A percentile compares a stretch with the other conserved stretches of the same genome.
phyloP scores from a whole-genome alignment of 2,329 filamentous ascomycete genomes.

The Nakataea oryzae region DNA sequence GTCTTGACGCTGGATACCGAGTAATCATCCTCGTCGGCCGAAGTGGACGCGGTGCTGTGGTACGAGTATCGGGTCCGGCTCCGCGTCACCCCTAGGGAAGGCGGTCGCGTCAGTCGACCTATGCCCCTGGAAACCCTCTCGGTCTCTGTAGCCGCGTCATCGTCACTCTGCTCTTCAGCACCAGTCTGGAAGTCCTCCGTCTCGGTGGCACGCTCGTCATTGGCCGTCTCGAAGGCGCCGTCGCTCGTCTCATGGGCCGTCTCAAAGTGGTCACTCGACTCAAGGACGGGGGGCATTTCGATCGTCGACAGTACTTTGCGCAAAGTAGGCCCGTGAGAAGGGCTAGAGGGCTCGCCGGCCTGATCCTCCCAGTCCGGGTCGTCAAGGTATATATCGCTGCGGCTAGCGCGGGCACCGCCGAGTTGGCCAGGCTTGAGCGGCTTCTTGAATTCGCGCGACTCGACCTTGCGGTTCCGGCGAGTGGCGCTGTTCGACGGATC shows the following conservation, averaged over 20 bases:
- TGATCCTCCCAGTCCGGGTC: conserved; percentile 90
- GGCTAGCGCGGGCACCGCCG: conserved; percentile 62
- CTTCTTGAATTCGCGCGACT: conserved; percentile 68
- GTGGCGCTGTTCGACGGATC: conserved; percentile 33
- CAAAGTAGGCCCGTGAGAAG: conserved; percentile 31
- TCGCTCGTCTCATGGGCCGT: conserved; percentile 70
- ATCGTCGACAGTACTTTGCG: conserved; percentile 18
- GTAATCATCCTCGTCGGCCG: conserved; percentile 63
- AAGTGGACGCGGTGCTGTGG: conserved; percentile 82
- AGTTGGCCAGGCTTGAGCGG: conserved; percentile 55
- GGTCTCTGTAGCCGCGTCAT: conserved; percentile 73
- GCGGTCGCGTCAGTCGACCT: conserved; percentile 29
- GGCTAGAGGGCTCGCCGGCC: conserved; percentile 41
- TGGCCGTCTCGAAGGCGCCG: conserved; percentile 55
- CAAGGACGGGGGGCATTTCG: conserved; percentile 20
- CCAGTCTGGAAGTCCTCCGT: conserved; percentile 94
- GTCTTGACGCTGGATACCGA: conserved; percentile 44
- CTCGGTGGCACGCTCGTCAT: conserved; percentile 81
- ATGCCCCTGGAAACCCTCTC: conserved; percentile 45
- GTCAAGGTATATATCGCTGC: conserved; percentile 69
- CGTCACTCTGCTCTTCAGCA: conserved; percentile 66
- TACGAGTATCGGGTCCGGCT: conserved; percentile 55
- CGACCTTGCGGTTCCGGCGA: conserved; percentile 53
- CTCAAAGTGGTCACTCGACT: conserved; percentile 62
- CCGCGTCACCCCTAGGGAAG: conserved; percentile 31